Evolutionary conservation across 2,329 filamentous ascomycete species (phyloP).

Genomic region (Claviceps sp.): DNA sequence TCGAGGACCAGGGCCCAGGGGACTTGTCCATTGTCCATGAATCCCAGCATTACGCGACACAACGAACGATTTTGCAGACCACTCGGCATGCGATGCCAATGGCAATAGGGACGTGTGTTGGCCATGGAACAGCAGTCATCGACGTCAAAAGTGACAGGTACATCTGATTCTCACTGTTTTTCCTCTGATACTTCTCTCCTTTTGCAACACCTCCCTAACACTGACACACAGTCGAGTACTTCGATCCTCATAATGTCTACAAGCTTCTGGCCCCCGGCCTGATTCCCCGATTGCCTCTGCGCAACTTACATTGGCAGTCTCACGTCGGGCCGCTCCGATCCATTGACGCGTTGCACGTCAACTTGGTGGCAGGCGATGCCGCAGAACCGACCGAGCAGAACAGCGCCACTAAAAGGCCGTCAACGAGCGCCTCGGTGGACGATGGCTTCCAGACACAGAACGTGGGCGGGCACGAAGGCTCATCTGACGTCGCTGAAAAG

Average conservation of each 20-base stretch:
- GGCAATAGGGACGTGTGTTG: slow-evolving; percentile 14
- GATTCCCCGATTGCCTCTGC: slow-evolving; percentile 65
- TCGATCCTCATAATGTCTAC: slow-evolving; percentile 83
- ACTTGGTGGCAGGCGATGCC: slow-evolving; percentile 55
- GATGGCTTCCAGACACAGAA: slow-evolving; percentile 50
- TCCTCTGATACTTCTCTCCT: neutral
- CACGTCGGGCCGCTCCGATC: slow-evolving; percentile 81
- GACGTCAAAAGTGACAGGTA: slow-evolving; percentile 68
- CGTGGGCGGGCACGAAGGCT: slow-evolving; percentile 27
- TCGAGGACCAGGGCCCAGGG: neutral
- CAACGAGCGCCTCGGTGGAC: slow-evolving; percentile 26
- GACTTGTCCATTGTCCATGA: neutral
- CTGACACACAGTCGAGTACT: slow-evolving; percentile 71
- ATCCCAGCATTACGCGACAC: neutral
- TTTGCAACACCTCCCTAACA: neutral
- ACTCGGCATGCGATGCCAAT: slow-evolving; percentile 14
- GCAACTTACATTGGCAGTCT: slow-evolving; percentile 94
- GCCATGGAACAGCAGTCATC: slow-evolving; percentile 54
- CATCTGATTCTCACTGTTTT: slow-evolving; percentile 4
- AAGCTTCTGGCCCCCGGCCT: slow-evolving; percentile 68
- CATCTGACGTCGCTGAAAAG: slow-evolving; percentile 25
- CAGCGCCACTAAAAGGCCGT: slow-evolving; percentile 17
- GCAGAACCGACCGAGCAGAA: slow-evolving; percentile 26
- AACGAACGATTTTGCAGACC: slow-evolving; percentile 1
- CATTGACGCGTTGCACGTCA: slow-evolving; percentile 83